A percentile compares a stretch with the other conserved stretches of the same genome.
Evolutionary conservation across 75 land plant species (phyloP).

Genomic region (Selaginella tamariscina): DNA sequence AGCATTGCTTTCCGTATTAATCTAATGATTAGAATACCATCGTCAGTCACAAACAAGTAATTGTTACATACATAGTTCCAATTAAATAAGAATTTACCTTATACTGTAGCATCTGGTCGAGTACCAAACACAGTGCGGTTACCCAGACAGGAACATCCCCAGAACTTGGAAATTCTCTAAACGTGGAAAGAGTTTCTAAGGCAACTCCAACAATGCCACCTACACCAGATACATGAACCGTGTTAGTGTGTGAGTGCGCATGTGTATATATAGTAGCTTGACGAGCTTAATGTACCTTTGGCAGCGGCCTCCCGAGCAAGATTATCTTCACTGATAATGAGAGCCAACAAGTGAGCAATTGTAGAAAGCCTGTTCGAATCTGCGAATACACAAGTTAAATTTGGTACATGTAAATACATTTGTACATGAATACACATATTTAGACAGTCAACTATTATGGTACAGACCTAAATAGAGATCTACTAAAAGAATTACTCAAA

Average conservation of each 20-base stretch:
- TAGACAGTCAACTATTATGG: too few species aligned
- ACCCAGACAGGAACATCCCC: conserved; percentile 42
- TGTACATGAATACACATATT: too few species aligned
- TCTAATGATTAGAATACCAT: neutral
- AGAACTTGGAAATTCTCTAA: neutral
- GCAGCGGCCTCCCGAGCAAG: conserved; percentile 64
- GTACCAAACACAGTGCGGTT: conserved; percentile 52
- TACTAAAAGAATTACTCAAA: too few species aligned
- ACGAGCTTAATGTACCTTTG: too few species aligned
- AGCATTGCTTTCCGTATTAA: too few species aligned
- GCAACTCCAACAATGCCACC: conserved; percentile 15
- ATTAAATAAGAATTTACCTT: conserved; percentile 23
- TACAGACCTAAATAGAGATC: too few species aligned
- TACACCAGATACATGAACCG: conserved; percentile 11
- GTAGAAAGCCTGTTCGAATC: conserved; percentile 45
- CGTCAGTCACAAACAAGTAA: neutral
- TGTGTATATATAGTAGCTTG: too few species aligned
- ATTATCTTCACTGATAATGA: conserved; percentile 75
- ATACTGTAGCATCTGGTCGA: conserved; percentile 68
- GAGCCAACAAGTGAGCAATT: conserved; percentile 66
- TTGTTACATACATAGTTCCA: too few species aligned
- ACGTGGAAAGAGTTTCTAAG: neutral
- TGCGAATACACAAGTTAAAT: too few species aligned
- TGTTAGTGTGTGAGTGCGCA: too few species aligned
- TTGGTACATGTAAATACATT: too few species aligned